Base-by-base conservation (phyloP, 805 yeast genomes). In the Maudiozyma pseudohumilis region DNA sequence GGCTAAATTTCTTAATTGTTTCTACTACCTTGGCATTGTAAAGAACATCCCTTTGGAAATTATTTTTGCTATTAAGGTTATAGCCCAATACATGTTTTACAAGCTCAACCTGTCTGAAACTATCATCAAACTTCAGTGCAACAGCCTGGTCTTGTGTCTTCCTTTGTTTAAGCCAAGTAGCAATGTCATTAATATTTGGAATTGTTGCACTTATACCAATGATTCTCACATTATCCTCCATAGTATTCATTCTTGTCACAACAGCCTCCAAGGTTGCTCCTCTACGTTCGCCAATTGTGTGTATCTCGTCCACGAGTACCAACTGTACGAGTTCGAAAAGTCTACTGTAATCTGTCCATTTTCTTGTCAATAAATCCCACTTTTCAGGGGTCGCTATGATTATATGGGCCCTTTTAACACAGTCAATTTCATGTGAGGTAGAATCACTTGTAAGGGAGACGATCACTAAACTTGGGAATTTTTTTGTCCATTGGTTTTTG, bases 351-450 rank as follows among this genome's bases (percentile, higher is more conserved):
- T 72, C 74, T 2, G 55, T 47, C 74, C 75, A 66, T 44, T 65
- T 68, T 44, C 79, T 58, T 0, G 80, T 72, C 39, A 74, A 55
- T 31, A 69, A 56, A 46, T 75, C 80, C 77, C 78, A 74, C 49
- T 75, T 75, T 49, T 75, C 80, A 4, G 80, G 80, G 1, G 80
- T 75, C 2, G 77, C 68, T 7, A 75, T 66, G 8, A 75, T 72
- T 4, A 75, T 61, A 39, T 70, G 69, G 2, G 75, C 65, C n/a
- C 56, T 63, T 49, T 64, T 64, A 3, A 69, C 72, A 28, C 54
- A 60, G 10, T 68, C 75, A 5, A 68, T 56, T 29, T 71, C 74
- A 3, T 59, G 39, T 16, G 55, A 57, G 8, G 66, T 57, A 9
- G 78, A 71, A 42, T 75, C 81, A 40, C 80, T 68, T 0, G 81